Conservation (phyloP, 805 yeast species). For the Wickerhamiella bombiphila region DNA sequence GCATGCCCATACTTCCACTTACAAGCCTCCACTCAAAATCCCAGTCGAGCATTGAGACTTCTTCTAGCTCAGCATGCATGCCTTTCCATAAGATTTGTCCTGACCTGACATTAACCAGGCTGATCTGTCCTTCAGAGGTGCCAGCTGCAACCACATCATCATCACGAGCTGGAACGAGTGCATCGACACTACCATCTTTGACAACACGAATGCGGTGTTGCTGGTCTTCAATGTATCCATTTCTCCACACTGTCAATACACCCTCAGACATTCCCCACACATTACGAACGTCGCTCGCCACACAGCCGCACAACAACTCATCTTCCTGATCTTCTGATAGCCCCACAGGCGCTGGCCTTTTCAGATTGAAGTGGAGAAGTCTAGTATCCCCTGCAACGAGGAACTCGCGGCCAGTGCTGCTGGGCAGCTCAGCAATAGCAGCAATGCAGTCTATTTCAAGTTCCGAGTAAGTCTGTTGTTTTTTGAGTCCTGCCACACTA, state of each 20-base stretch:
- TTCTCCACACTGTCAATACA: conserved; percentile 75
- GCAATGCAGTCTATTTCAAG: conserved; percentile 30
- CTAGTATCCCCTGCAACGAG: conserved; percentile 74
- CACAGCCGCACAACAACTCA: conserved; percentile 65
- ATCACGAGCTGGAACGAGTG: conserved; percentile 37
- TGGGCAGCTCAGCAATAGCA: conserved; percentile 47
- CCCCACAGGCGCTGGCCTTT: conserved; percentile 46
- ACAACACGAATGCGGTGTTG: conserved; percentile 56
- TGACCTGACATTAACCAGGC: conserved; percentile 46
- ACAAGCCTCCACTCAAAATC: conserved; percentile 70
- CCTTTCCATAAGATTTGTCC: conserved; percentile 54
- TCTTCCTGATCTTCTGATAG: conserved; percentile 86
- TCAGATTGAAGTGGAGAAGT: conserved; percentile 58
- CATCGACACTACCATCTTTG: conserved; percentile 55
- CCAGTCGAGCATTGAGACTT: conserved; percentile 59
- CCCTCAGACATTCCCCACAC: conserved; percentile 90
- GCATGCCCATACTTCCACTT: conserved; percentile 68
- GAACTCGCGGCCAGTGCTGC: conserved; percentile 63
- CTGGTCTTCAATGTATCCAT: conserved; percentile 47
- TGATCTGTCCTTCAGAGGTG: conserved; percentile 58
- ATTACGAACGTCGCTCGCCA: conserved; percentile 45
- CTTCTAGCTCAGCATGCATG: conserved; percentile 38
- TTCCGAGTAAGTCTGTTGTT: conserved; percentile 39
- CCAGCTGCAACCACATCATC: conserved; percentile 31
- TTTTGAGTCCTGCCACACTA: conserved; percentile 38